These are phyloP conservation scores for Bipolaris bicolor DNA, from an alignment of 2,329 filamentous ascomycete species.

Conservation along the genomic window DNA sequence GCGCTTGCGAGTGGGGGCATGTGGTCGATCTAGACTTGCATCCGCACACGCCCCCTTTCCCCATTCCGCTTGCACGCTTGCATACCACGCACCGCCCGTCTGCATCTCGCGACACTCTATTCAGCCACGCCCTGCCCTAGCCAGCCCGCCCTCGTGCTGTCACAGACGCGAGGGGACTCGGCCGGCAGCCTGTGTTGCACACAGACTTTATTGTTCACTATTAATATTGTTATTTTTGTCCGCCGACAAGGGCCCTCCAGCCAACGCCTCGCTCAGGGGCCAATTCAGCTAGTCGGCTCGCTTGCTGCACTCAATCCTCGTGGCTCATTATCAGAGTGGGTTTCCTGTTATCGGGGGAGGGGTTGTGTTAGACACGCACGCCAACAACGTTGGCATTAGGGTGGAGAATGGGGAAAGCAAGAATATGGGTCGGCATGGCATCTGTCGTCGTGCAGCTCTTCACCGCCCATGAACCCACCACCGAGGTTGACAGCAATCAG, in stretches of 20 bases:
- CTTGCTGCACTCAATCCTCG: neutral
- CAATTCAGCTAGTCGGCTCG: neutral
- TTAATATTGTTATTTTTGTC: neutral
- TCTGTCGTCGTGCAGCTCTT: neutral
- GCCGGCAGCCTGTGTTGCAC: neutral
- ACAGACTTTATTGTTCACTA: neutral
- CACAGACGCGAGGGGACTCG: too few relatives aligned
- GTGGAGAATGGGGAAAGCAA: neutral
- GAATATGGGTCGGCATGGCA: neutral
- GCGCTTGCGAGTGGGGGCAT: slow-evolving; percentile 4
- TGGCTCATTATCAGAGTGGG: neutral
- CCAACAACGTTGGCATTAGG: neutral
- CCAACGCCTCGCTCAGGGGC: neutral
- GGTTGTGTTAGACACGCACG: neutral
- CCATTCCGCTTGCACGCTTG: slow-evolving; percentile 8
- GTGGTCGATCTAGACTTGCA: slow-evolving; percentile 12
- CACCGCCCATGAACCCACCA: slow-evolving; percentile 7
- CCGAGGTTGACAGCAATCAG: slow-evolving; percentile 2
- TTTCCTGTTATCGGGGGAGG: neutral
- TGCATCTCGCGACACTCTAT: neutral
- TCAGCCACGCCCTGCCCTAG: slow-evolving; percentile 1
- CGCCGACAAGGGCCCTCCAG: neutral
- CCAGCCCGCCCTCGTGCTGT: neutral
- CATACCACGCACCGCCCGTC: slow-evolving; percentile 4
- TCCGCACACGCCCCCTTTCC: slow-evolving; percentile 20